Conservation (phyloP, 2,329 filamentous ascomycete genomes). For the Aspergillus bombycis region DNA sequence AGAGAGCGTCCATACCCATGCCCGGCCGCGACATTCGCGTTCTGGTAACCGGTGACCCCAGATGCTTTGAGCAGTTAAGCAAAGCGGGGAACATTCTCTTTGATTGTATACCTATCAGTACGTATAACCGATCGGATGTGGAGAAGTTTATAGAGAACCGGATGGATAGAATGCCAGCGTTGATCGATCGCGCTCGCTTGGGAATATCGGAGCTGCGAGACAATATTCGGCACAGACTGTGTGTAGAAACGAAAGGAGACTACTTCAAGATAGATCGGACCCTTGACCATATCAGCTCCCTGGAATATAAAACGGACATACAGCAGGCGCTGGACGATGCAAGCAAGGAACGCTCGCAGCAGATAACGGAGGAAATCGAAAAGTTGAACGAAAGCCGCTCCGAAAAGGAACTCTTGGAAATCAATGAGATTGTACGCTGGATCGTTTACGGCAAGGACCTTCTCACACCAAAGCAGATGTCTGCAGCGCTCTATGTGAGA, state of each 20-base stretch:
- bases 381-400: slow-evolving; percentile 26
- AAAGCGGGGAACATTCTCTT: slow-evolving; percentile 7
- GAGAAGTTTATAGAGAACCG: slow-evolving; percentile 27
- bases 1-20: slow-evolving; percentile 8
- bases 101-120: slow-evolving; percentile 22
- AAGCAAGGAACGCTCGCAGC: slow-evolving; percentile 26
- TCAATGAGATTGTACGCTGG: slow-evolving; percentile 34
- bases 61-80: slow-evolving; percentile 24
- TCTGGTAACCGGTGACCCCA: slow-evolving; percentile 26
- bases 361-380: slow-evolving; percentile 29
- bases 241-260: slow-evolving; percentile 27
- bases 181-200: slow-evolving; percentile 23
- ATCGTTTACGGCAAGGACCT: slow-evolving; percentile 23
- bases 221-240: slow-evolving; percentile 24
- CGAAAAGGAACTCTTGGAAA: slow-evolving; percentile 30
- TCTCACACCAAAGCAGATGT: slow-evolving; percentile 23
- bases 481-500: slow-evolving; percentile 25
- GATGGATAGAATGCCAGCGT: slow-evolving; percentile 30
- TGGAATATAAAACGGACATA: slow-evolving; percentile 32
- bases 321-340: slow-evolving; percentile 29
- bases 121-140: slow-evolving; percentile 25
- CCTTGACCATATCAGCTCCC: slow-evolving; percentile 29
- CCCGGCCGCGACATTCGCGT: slow-evolving; percentile 19
- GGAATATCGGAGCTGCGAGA: slow-evolving; percentile 24
- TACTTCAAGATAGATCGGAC: slow-evolving; percentile 30